phyloP scores from a whole-genome alignment of 495 filamentous ascomycete genomes.

The Chaetomium fimeti region DNA sequence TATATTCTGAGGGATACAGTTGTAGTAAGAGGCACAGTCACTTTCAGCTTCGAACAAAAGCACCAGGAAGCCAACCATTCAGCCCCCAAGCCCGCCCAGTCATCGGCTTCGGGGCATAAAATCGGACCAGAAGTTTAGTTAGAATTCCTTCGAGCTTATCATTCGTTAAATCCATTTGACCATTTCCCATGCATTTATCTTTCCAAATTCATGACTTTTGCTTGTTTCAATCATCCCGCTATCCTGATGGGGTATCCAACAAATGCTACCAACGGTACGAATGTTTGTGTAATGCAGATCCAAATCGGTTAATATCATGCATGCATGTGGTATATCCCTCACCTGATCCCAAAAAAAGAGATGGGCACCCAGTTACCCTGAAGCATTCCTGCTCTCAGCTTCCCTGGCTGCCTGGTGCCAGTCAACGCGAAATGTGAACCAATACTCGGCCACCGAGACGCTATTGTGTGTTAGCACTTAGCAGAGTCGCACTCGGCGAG shows the following conservation, averaged over 20 bases:
- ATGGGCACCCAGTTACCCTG: conserved; percentile 42
- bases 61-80: background rate
- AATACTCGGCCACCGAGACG: conserved; percentile 63
- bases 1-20: background rate
- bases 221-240: background rate
- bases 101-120: background rate
- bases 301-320: background rate
- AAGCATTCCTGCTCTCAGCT: conserved; percentile 64
- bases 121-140: background rate
- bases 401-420: conserved; percentile 76
- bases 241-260: background rate
- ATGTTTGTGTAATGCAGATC: background rate
- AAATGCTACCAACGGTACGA: background rate
- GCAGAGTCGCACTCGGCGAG: conserved; percentile 6
- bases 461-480: conserved; percentile 31
- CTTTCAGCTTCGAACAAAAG: background rate
- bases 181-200: too few species aligned
- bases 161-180: too few species aligned
- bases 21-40: background rate
- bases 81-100: background rate
- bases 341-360: background rate
- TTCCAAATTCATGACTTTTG: too few species aligned
- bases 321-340: background rate
- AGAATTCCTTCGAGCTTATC: too few species aligned
- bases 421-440: conserved; percentile 63